Conservation (phyloP, 2,329 filamentous ascomycete species). For the Falciphora oryzae region DNA sequence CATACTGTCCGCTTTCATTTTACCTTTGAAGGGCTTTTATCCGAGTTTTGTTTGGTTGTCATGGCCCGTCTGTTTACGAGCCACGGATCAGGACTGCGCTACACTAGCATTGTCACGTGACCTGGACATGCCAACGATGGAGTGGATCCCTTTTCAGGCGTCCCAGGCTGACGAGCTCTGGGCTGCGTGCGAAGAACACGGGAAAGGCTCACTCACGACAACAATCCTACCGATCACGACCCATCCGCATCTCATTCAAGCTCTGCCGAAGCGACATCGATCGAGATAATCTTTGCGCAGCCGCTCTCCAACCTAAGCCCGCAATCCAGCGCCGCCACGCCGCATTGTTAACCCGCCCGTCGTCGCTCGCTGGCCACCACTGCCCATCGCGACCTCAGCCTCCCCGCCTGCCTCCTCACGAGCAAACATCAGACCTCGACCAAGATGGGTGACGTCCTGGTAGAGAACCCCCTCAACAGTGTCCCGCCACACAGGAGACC, state of each 20-base stretch:
- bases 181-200: not conserved
- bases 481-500: conserved; percentile 76
- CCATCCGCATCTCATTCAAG: not conserved
- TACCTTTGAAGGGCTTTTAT: not conserved
- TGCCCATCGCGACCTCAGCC: not conserved
- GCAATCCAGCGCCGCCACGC: not conserved
- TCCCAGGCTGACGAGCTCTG: not conserved
- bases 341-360: not conserved
- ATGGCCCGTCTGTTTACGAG: not conserved
- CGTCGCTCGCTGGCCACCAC: too few species aligned
- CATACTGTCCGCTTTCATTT: not conserved
- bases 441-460: conserved; percentile 78
- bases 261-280: too few species aligned
- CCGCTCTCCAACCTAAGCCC: not conserved
- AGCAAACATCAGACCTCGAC: conserved; percentile 8
- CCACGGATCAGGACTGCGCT: not conserved
- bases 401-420: not conserved
- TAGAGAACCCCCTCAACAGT: conserved; percentile 73
- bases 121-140: not conserved
- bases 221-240: not conserved
- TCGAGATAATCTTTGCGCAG: not conserved
- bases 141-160: not conserved
- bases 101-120: not conserved
- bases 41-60: not conserved
- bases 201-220: not conserved